Percentiles rank a stretch among this genome's conserved stretches.
Conservation (phyloP, 106 monocot species). For the Ottelia alismoides region DNA sequence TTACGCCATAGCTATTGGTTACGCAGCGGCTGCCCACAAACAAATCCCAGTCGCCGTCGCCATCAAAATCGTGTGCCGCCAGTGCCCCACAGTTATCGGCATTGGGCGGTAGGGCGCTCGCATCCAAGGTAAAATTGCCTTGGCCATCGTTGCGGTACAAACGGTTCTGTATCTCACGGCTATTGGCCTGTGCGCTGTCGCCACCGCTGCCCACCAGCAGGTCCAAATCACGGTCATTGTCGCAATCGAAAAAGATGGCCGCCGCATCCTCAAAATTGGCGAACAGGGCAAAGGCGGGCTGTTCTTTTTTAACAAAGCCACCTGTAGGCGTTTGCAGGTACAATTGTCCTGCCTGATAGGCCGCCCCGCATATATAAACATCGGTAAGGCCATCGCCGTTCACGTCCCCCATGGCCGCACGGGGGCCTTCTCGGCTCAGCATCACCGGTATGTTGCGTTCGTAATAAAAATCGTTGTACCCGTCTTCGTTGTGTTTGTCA, state of each 20-base stretch:
- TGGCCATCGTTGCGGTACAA: too few relatives aligned
- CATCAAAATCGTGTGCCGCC: too few relatives aligned
- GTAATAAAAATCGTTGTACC: neutral
- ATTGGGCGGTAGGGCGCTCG: too few relatives aligned
- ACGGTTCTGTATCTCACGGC: too few relatives aligned
- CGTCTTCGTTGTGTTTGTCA: too few relatives aligned
- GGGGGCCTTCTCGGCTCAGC: neutral
- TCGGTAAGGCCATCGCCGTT: neutral
- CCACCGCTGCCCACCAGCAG: too few relatives aligned
- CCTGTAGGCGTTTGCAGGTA: neutral
- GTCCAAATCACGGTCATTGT: neutral
- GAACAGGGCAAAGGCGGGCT: neutral
- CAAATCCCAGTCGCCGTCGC: too few relatives aligned
- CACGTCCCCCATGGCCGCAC: neutral
- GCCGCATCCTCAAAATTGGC: neutral
- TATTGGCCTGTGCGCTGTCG: too few relatives aligned
- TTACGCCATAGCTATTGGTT: too few relatives aligned
- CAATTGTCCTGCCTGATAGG: neutral
- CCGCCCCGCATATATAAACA: neutral
- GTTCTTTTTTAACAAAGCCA: neutral
- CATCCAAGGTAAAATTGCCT: too few relatives aligned
- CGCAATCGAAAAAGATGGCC: neutral
- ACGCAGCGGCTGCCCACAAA: too few relatives aligned
- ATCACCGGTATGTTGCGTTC: neutral
- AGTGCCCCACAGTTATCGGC: too few relatives aligned